Base-by-base conservation (phyloP, 2,329 filamentous ascomycete genomes). In the Paraconiothyrium brasiliense region DNA sequence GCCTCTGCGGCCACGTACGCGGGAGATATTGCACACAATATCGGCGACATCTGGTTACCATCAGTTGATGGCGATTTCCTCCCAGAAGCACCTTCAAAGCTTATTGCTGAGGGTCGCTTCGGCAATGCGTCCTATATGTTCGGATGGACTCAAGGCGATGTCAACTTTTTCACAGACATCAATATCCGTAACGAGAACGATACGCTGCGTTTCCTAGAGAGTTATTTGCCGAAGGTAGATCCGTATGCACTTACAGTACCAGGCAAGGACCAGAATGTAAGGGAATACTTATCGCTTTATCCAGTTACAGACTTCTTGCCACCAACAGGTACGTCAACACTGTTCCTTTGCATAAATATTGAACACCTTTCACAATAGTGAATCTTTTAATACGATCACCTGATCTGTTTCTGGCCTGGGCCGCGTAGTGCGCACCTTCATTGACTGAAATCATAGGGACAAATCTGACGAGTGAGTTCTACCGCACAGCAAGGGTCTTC, bases 41-140 rank as follows among this genome's bases (percentile, higher is more conserved):
- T 77, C 54, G 84, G 84, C 13, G 84, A 86, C 58, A 80, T 84
- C 54, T 86, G 83, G 81, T 43, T 85, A 0, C 84, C 84, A 0
- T 78, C 74, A 0, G 81, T 85, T 0, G 84, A 86, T 60, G 80
- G 79, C 14, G 82, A 84, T 65, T 84, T 84, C 65, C 71, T 85
- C n/a, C 82, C 82, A 30, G 78, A 73, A 1, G 69, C 82, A 5
- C 80, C 83, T 1, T 82, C 80, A 7, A 67, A 77, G 58, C 76
- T 84, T 10, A 72, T 83, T 24, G 70, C 66, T 0, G 68, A 78
- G 47, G 80, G 81, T 24, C 71, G 71, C 3, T 83, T 84, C 63
- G 77, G 79, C 46, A 79, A 82, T 46, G 75, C 80, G 1, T 75
- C 76, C 0, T 72, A 78, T 2, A 81, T 82, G 71, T 74, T 79